These are phyloP conservation scores for Alternaria longipes DNA, from an alignment of 2,329 filamentous ascomycete species.

Conservation along the genomic window DNA sequence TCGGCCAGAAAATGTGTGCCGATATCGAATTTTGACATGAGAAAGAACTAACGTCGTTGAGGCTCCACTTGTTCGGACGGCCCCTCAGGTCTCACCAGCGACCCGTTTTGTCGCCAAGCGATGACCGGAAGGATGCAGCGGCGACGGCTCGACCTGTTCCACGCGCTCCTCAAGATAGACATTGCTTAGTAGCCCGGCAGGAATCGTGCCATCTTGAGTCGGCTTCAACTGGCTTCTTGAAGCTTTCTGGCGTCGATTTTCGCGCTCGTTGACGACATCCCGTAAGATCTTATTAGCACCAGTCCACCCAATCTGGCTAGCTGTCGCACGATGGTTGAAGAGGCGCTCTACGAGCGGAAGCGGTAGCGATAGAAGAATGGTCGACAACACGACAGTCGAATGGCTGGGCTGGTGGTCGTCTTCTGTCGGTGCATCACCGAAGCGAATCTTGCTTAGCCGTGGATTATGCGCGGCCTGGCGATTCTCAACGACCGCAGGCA, in stretches of 20 bases:
- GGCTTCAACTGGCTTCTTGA: conserved; percentile 38
- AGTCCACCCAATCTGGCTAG: conserved; percentile 53
- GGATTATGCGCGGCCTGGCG: conserved; percentile 56
- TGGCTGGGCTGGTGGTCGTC: conserved; percentile 52
- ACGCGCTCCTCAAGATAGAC: conserved; percentile 42
- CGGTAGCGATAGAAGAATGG: conserved; percentile 74
- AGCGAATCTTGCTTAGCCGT: conserved; percentile 71
- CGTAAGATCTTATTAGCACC: conserved; percentile 54
- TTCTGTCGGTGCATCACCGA: conserved; percentile 69
- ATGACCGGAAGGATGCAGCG: conserved; percentile 50
- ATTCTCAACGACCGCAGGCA: conserved; percentile 53
- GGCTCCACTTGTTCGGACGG: conserved; percentile 1
- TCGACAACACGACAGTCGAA: conserved; percentile 66
- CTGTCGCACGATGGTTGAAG: conserved; percentile 68
- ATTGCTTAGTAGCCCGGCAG: conserved; percentile 38
- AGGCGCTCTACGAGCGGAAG: conserved; percentile 72
- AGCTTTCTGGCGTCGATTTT: conserved; percentile 50
- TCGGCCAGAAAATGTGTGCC: conserved; percentile 13
- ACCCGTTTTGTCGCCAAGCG: conserved; percentile 36
- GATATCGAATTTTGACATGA: conserved; percentile 17
- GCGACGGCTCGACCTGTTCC: conserved; percentile 51
- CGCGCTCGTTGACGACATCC: conserved; percentile 56
- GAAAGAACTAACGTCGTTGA: conserved; percentile 4
- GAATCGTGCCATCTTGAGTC: conserved; percentile 24
- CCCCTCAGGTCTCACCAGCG: conserved; percentile 15